phyloP scores from a whole-genome alignment of 2,329 filamentous ascomycete species.

The Clarireedia hainanense region DNA sequence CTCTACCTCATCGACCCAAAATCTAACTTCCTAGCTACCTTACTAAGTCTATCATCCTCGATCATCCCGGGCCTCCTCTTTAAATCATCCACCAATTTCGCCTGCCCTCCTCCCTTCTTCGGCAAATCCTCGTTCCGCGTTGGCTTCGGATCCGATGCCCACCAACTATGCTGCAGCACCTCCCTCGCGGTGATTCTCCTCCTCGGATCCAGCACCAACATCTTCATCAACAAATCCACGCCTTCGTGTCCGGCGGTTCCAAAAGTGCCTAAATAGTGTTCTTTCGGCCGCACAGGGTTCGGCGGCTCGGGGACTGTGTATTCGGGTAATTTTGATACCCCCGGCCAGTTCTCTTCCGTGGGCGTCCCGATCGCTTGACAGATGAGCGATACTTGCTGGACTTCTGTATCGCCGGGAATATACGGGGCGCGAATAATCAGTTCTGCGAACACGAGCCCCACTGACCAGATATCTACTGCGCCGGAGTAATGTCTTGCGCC shows the following conservation, averaged over 20 bases:
- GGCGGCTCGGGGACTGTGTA: conserved; percentile 61
- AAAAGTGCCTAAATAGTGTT: conserved; percentile 71
- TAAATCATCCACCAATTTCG: conserved; percentile 75
- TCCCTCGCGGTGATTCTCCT: conserved; percentile 71
- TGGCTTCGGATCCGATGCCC: conserved; percentile 74
- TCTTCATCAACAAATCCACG: conserved; percentile 80
- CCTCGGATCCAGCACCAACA: conserved; percentile 78
- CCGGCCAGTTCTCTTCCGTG: conserved; percentile 91
- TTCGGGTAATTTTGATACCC: conserved; percentile 69
- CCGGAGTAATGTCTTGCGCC: conserved; percentile 84
- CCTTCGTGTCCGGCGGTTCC: conserved; percentile 73
- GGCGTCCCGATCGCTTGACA: conserved; percentile 82
- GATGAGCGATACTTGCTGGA: conserved; percentile 80
- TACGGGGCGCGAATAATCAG: conserved; percentile 77
- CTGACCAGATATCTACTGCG: conserved; percentile 89
- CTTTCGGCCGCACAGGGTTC: conserved; percentile 54
- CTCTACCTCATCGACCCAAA: conserved; percentile 24
- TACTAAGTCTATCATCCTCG: conserved; percentile 60
- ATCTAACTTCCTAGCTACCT: conserved; percentile 35
- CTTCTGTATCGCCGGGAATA: conserved; percentile 74
- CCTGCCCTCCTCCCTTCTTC: conserved; percentile 61
- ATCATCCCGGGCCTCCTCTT: conserved; percentile 51
- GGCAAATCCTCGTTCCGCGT: conserved; percentile 78
- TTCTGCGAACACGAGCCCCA: conserved; percentile 89
- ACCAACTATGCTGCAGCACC: conserved; percentile 79